Percentiles rank a stretch among this genome's conserved stretches.
These are phyloP conservation scores for Zasmidium cellare DNA, from an alignment of 2,329 filamentous ascomycete species.

Conservation along the genomic window DNA sequence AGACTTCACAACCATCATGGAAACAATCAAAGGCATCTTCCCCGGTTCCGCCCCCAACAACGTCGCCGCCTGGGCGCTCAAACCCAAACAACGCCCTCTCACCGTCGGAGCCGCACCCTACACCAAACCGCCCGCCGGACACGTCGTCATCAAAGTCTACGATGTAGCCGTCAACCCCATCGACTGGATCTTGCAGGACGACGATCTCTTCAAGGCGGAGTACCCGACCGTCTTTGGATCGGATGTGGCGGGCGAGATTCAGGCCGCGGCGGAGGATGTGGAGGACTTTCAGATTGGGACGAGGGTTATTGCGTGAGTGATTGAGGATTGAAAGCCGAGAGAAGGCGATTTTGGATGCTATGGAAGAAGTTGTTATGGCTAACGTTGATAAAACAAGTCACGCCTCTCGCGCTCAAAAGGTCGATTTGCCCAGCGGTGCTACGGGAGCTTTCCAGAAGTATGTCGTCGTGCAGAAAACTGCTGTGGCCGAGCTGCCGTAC, in stretches of 20 bases:
- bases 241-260: conserved; percentile 49
- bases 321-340: background rate
- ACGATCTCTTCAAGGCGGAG: conserved; percentile 29
- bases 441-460: conserved; percentile 36
- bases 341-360: background rate
- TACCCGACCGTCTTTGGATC: conserved; percentile 42
- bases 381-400: conserved; percentile 10
- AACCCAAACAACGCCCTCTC: conserved; percentile 32
- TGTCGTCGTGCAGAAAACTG: conserved; percentile 31
- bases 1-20: background rate
- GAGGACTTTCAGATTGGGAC: conserved; percentile 47
- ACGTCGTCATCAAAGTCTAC: conserved; percentile 42
- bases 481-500: conserved; percentile 42
- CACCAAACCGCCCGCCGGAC: conserved; percentile 34
- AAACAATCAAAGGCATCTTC: background rate
- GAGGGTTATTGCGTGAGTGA: conserved; percentile 42
- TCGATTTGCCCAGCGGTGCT: conserved; percentile 14
- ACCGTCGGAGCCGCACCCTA: conserved; percentile 40
- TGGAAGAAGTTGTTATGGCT: background rate
- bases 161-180: conserved; percentile 46
- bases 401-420: conserved; percentile 15
- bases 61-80: conserved; percentile 38
- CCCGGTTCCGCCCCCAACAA: conserved; percentile 25
- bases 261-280: conserved; percentile 49
- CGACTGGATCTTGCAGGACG: conserved; percentile 42